Percentiles rank a stretch among this genome's conserved stretches.
phyloP scores from a whole-genome alignment of 139 green algal genomes.

The Picochlorum sp. region DNA sequence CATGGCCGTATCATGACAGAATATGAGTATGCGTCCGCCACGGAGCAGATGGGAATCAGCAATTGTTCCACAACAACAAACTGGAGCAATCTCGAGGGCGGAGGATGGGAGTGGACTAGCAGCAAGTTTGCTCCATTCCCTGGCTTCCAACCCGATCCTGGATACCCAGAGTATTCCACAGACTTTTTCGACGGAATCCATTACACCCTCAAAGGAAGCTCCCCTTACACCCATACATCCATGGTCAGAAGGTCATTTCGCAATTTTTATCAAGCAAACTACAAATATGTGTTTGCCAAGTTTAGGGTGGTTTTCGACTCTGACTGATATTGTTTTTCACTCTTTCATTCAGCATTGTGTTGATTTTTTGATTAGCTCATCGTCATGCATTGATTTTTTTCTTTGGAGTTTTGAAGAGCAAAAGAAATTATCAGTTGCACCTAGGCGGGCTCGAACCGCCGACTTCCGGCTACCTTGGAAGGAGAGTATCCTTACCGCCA shows the following conservation, averaged over 20 bases:
- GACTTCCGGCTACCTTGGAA: too few relatives aligned
- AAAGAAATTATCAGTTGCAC: too few relatives aligned
- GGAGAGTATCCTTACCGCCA: too few relatives aligned
- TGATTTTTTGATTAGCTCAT: too few relatives aligned
- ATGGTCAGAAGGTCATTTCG: constrained; percentile 40
- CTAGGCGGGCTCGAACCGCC: too few relatives aligned
- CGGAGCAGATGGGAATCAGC: not conserved
- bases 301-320: constrained; percentile 31
- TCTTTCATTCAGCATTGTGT: constrained; percentile 5
- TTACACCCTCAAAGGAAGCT: constrained; percentile 43
- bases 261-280: constrained; percentile 54
- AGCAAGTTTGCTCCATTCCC: constrained; percentile 30
- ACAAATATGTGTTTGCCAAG: constrained; percentile 50
- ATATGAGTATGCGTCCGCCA: constrained; percentile 32
- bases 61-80: not conserved
- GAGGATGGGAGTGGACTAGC: constrained; percentile 55
- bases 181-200: constrained; percentile 59
- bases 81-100: not conserved
- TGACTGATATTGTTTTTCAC: not conserved
- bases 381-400: too few relatives aligned
- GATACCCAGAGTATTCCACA: constrained; percentile 47
- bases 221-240: constrained; percentile 34
- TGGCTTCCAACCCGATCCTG: constrained; percentile 37
- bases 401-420: too few relatives aligned
- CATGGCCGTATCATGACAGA: constrained; percentile 44